phyloP scores from a whole-genome alignment of 805 yeast genomes.

The Peterozyma toletana region DNA sequence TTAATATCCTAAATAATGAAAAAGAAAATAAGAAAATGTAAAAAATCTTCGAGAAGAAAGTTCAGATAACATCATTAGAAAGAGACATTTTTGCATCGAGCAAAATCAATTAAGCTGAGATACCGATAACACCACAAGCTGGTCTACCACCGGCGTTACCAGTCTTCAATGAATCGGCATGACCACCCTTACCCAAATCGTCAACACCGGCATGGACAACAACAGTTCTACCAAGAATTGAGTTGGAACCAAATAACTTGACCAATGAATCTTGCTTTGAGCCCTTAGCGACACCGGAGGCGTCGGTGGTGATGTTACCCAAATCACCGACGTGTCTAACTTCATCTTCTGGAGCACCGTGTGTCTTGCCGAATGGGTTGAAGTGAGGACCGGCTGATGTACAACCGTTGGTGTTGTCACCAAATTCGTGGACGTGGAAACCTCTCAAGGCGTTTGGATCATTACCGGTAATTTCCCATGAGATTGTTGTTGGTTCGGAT shows the following conservation, averaged over 20 bases:
- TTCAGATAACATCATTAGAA: no score
- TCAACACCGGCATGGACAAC: constrained; percentile 91
- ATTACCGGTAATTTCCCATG: constrained; percentile 89
- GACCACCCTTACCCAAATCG: constrained; percentile 92
- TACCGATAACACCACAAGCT: constrained; percentile 97
- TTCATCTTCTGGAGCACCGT: constrained; percentile 86
- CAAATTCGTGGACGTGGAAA: constrained; percentile 97
- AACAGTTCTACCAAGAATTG: constrained; percentile 90
- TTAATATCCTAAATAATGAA: no score
- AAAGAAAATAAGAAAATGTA: no score
- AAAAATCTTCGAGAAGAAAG: no score
- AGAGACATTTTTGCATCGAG: no score
- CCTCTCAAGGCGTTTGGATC: constrained; percentile 86
- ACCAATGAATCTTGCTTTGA: constrained; percentile 68
- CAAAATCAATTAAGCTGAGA: constrained; percentile 32
- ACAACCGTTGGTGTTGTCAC: constrained; percentile 99
- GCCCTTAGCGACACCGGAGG: constrained; percentile 88
- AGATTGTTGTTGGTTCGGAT: constrained; percentile 72
- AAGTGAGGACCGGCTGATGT: constrained; percentile 98
- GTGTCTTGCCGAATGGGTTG: constrained; percentile 83
- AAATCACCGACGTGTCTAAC: constrained; percentile 90
- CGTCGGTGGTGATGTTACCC: constrained; percentile 90
- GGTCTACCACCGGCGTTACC: constrained; percentile 98
- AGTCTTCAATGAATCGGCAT: constrained; percentile 84
- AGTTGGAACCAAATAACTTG: constrained; percentile 79